phyloP scores from a whole-genome alignment of 495 filamentous ascomycete genomes.

The Daldinia vernicosa region DNA sequence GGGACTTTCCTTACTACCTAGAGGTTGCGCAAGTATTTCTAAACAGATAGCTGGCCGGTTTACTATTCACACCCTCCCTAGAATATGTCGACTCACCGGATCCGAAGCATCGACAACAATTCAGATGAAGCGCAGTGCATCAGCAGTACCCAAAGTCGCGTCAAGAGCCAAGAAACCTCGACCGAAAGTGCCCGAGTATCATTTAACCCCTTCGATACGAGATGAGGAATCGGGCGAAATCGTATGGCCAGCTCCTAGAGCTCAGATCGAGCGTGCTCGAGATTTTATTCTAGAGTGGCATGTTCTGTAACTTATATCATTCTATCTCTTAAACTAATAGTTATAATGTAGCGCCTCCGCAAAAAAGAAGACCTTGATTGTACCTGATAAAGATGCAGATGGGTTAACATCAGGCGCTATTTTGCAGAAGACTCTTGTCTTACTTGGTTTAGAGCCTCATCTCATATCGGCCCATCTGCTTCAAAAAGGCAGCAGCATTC shows the following conservation, averaged over 20 bases:
- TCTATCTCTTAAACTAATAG: not conserved
- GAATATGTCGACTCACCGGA: not conserved
- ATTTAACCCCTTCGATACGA: slow-evolving; percentile 44
- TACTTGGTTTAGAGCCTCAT: slow-evolving; percentile 57
- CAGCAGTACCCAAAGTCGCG: slow-evolving; percentile 29
- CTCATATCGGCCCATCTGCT: slow-evolving; percentile 63
- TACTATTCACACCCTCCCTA: not conserved
- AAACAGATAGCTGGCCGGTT: slow-evolving; percentile 3
- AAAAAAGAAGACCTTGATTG: slow-evolving; percentile 54
- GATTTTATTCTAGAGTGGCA: slow-evolving; percentile 63
- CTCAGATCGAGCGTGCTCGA: slow-evolving; percentile 57
- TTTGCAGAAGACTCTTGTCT: slow-evolving; percentile 60
- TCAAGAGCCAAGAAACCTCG: slow-evolving; percentile 39
- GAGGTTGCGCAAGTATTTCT: not conserved
- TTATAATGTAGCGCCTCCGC: slow-evolving; percentile 32
- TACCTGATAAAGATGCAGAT: slow-evolving; percentile 71
- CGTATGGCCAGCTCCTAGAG: slow-evolving; percentile 63
- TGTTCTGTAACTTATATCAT: slow-evolving; percentile 26
- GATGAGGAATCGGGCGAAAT: slow-evolving; percentile 54
- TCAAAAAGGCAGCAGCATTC: slow-evolving; percentile 60
- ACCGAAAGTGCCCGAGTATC: slow-evolving; percentile 50
- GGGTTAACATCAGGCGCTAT: slow-evolving; percentile 67
- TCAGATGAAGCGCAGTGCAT: slow-evolving; percentile 43
- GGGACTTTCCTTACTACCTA: not conserved
- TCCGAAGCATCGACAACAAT: not conserved